Conservation (phyloP, 2,329 filamentous ascomycete species). For the Lasiodiplodia sp. region DNA sequence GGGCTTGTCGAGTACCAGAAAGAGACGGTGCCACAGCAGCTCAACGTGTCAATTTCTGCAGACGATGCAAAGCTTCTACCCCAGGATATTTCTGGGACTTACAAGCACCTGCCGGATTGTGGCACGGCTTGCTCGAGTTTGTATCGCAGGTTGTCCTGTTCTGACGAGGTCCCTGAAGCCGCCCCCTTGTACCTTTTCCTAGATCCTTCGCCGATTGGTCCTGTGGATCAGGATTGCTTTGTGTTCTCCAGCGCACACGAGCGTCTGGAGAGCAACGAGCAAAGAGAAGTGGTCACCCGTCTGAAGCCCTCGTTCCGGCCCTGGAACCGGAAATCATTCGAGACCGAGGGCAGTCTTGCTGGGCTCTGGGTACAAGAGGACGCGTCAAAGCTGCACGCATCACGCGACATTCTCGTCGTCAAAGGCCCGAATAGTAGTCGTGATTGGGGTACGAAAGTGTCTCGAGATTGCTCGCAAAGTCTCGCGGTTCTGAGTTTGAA, state of each 20-base stretch:
- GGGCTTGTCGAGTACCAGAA: constrained; percentile 48
- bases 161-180: not conserved
- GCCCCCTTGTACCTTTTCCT: constrained; percentile 63
- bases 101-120: constrained; percentile 61
- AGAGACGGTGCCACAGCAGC: constrained; percentile 53
- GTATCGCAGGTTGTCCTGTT: constrained; percentile 53
- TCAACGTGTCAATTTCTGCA: constrained; percentile 46
- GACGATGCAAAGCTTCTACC: constrained; percentile 38
- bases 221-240: constrained; percentile 59
- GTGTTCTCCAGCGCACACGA: constrained; percentile 62
- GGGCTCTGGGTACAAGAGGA: not conserved
- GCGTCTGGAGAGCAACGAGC: constrained; percentile 55
- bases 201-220: constrained; percentile 60
- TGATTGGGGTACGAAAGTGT: not conserved
- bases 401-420: not conserved
- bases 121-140: constrained; percentile 64
- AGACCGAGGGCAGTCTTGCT: not conserved
- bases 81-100: constrained; percentile 57
- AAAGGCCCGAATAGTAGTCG: not conserved
- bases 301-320: constrained; percentile 49
- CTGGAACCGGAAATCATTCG: constrained; percentile 33
- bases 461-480: constrained; percentile 34
- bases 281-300: constrained; percentile 55
- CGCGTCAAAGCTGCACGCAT: not conserved
- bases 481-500: constrained; percentile 37